phyloP scores from a whole-genome alignment of 345 rosid genomes.

The Lepidium aucheri region DNA sequence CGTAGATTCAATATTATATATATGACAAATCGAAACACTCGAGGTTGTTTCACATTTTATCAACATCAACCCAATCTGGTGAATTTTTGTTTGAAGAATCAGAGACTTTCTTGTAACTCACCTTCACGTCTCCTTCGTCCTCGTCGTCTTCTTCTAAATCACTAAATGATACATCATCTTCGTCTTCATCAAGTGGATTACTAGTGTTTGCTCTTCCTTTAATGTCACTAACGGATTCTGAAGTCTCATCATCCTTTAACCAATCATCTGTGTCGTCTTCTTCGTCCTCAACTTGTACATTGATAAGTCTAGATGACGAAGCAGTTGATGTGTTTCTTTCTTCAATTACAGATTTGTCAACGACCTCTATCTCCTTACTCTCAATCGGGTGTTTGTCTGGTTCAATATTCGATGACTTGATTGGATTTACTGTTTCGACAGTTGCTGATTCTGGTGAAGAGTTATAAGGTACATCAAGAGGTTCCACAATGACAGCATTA shows the following conservation, averaged over 20 bases:
- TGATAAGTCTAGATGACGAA: slow-evolving; percentile 26
- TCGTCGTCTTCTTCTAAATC: slow-evolving; percentile 70
- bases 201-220: slow-evolving; percentile 19
- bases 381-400: slow-evolving; percentile 46
- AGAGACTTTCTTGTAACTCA: slow-evolving; percentile 33
- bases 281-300: slow-evolving; percentile 20
- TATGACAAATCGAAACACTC: not conserved
- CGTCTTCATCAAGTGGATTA: slow-evolving; percentile 42
- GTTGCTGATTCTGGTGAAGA: slow-evolving; percentile 10
- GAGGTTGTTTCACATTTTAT: not conserved
- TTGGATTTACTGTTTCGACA: slow-evolving; percentile 5
- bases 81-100: not conserved
- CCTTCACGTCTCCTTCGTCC: slow-evolving; percentile 18
- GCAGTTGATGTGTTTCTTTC: slow-evolving; percentile 28
- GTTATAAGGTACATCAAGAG: not conserved
- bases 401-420: slow-evolving; percentile 30
- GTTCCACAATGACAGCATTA: not conserved
- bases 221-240: slow-evolving; percentile 35
- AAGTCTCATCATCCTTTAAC: slow-evolving; percentile 64
- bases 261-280: slow-evolving; percentile 69
- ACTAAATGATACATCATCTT: slow-evolving; percentile 83
- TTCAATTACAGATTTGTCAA: slow-evolving; percentile 46
- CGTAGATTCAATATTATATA: not conserved
- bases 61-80: not conserved
- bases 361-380: slow-evolving; percentile 40